A percentile compares a stretch with the other conserved stretches of the same genome.
phyloP scores from a whole-genome alignment of 257 asterid species.

The Gentiana dahurica region DNA sequence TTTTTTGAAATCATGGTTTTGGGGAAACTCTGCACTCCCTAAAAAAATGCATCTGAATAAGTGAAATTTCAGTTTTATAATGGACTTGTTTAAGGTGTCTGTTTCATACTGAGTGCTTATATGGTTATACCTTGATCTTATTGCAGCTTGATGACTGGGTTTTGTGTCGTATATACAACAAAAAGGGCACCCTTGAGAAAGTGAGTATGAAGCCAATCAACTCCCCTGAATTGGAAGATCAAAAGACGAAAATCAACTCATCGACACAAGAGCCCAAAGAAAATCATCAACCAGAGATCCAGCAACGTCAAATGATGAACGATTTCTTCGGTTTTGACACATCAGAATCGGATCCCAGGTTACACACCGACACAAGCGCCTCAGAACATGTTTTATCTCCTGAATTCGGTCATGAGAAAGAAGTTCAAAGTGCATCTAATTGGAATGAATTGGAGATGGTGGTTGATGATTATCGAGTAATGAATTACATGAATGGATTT shows the following conservation, averaged over 20 bases:
- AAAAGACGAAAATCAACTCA: conserved; percentile 22
- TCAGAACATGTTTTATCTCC: conserved; percentile 36
- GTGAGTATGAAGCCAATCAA: conserved; percentile 15
- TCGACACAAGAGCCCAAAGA: conserved; percentile 9
- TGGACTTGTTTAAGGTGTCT: background rate
- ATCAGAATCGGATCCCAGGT: conserved; percentile 32
- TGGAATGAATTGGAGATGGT: conserved; percentile 27
- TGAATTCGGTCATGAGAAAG: conserved; percentile 31
- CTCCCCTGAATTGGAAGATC: conserved; percentile 25
- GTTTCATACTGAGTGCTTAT: background rate
- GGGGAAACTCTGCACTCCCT: too few relatives aligned
- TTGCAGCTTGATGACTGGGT: conserved; percentile 76
- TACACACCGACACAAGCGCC: conserved; percentile 42
- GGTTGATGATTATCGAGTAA: conserved; percentile 29
- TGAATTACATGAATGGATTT: conserved; percentile 34
- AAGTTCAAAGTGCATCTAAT: conserved; percentile 39
- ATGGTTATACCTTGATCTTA: background rate
- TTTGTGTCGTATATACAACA: conserved; percentile 63
- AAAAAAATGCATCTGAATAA: too few relatives aligned
- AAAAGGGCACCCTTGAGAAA: conserved; percentile 51
- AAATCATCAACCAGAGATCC: conserved; percentile 11
- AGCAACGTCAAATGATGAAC: conserved; percentile 12
- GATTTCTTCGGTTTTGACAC: conserved; percentile 26
- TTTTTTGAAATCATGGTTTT: too few relatives aligned
- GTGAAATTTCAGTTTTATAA: too few relatives aligned